Evolutionary conservation across 2,329 filamentous ascomycete genomes (phyloP), one percentile per base, ranked within the genome.

Genomic region (Trichoderma pleuroti): DNA sequence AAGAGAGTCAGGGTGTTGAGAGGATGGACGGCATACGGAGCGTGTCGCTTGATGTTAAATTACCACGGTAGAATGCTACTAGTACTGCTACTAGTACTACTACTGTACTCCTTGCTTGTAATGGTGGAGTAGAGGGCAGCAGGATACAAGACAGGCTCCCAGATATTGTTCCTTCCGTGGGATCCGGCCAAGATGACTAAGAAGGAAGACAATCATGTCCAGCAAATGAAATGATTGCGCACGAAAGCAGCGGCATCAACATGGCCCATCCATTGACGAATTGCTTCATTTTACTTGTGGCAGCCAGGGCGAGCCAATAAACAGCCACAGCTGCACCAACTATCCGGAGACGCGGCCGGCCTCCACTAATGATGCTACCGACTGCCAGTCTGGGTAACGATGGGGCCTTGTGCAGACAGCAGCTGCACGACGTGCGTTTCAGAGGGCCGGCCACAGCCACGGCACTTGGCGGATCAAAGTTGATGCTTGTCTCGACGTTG

Each of bases 381-480:
- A n/a, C 5, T 36, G 59, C 26, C 46, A 39, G 34, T 7, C 4
- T 68, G 65, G 65, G 54, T 66, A 57, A 66, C 18, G 63, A 66
- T 66, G 65, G 65, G 65, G 56, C 39, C 16, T 52, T 3, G 52
- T 68, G 65, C 65, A 68, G 56, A 61, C 65, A 36, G 28, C 54
- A 52, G 56, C 65, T 68, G 65, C 65, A 68, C 36, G 65, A 68
- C 56, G 65, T 68, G 56, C 65, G 65, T 68, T 68, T 68, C 65
- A 66, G 63, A 16, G 14, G 36, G 16, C 28, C 24, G 61, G 65
- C 39, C 65, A 49, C 65, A 32, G 21, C 1, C 2, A 49, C 46
- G n/a, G 42, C 42, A 46, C n/a, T 46, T 46, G 39, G 8, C 8
- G 39, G 39, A 46, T 46, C 8, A 18, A 5, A n/a, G 16, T 46